Percentiles rank a stretch among this genome's conserved stretches.
Evolutionary conservation across 805 yeast species (phyloP).

Genomic region (Metschnikowia cubensis): DNA sequence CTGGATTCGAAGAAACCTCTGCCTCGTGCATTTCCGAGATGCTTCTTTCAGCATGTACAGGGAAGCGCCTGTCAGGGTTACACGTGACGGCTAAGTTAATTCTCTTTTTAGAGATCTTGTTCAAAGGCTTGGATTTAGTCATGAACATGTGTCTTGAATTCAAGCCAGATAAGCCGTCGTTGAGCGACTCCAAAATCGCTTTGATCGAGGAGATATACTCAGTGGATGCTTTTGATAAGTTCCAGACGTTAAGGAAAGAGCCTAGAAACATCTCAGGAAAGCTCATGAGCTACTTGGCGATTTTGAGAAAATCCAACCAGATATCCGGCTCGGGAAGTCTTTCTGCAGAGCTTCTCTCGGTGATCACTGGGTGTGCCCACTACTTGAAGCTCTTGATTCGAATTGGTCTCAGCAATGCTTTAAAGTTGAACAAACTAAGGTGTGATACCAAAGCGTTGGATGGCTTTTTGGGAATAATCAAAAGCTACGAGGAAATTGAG

Average conservation of each 20-base stretch:
- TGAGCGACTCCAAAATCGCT: slow-evolving; percentile 13
- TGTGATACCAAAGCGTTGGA: slow-evolving; percentile 61
- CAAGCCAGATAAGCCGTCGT: slow-evolving; percentile 14
- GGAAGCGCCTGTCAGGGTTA: slow-evolving; percentile 65
- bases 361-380: slow-evolving; percentile 90
- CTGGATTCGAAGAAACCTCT: slow-evolving; percentile 84
- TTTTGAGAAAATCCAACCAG: slow-evolving; percentile 59
- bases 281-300: slow-evolving; percentile 82
- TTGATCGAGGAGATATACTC: slow-evolving; percentile 24
- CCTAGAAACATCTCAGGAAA: slow-evolving; percentile 88
- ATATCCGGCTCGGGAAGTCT: slow-evolving; percentile 38
- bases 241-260: slow-evolving; percentile 46
- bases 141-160: slow-evolving; percentile 20
- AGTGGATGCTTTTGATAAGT: slow-evolving; percentile 21
- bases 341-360: slow-evolving; percentile 67
- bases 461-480: slow-evolving; percentile 53
- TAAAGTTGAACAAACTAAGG: slow-evolving; percentile 57
- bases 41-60: slow-evolving; percentile 78
- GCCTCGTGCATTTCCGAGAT: slow-evolving; percentile 89
- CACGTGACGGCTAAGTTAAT: slow-evolving; percentile 68
- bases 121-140: slow-evolving; percentile 65
- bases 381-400: slow-evolving; percentile 82
- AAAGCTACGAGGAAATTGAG: slow-evolving; percentile 26
- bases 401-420: slow-evolving; percentile 71
- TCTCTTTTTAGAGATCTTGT: slow-evolving; percentile 68